These are phyloP conservation scores for Balakata baccata DNA, from an alignment of 345 rosid species.

Conservation along the genomic window DNA sequence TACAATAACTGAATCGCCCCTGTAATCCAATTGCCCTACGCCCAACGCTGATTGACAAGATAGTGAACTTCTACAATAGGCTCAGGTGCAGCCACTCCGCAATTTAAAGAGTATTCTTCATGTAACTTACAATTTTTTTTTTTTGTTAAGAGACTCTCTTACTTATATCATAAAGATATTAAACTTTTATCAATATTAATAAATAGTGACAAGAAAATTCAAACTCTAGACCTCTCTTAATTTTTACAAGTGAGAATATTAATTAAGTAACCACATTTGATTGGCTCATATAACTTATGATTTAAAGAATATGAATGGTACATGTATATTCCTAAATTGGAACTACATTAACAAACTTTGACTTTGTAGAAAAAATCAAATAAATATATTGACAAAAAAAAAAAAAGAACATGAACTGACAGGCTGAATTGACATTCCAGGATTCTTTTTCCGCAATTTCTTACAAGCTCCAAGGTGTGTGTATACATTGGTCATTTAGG, in stretches of 20 bases:
- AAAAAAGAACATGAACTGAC: slow-evolving; percentile 11
- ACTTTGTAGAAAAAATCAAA: slow-evolving; percentile 18
- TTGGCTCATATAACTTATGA: background rate
- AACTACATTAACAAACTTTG: slow-evolving; percentile 20
- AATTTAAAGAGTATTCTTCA: background rate
- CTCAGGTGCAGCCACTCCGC: background rate
- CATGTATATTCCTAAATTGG: slow-evolving; percentile 15
- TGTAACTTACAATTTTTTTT: background rate
- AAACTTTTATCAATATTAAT: too few species aligned
- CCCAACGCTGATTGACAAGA: background rate
- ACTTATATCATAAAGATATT: too few species aligned
- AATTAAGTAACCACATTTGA: too few species aligned
- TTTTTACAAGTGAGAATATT: too few species aligned
- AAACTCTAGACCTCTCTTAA: too few species aligned
- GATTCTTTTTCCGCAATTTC: slow-evolving; percentile 24
- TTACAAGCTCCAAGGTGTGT: slow-evolving; percentile 24
- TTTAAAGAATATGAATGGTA: slow-evolving; percentile 10
- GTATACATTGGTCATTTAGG: slow-evolving; percentile 12
- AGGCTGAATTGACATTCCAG: slow-evolving; percentile 14
- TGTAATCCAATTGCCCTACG: too few species aligned
- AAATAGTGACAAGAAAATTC: too few species aligned
- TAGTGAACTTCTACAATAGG: background rate
- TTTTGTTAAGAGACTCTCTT: too few species aligned
- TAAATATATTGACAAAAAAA: slow-evolving; percentile 32
- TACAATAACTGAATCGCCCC: too few species aligned